Evolutionary conservation across 2,329 filamentous ascomycete species (phyloP).

Genomic region (Fusarium mexicanum): DNA sequence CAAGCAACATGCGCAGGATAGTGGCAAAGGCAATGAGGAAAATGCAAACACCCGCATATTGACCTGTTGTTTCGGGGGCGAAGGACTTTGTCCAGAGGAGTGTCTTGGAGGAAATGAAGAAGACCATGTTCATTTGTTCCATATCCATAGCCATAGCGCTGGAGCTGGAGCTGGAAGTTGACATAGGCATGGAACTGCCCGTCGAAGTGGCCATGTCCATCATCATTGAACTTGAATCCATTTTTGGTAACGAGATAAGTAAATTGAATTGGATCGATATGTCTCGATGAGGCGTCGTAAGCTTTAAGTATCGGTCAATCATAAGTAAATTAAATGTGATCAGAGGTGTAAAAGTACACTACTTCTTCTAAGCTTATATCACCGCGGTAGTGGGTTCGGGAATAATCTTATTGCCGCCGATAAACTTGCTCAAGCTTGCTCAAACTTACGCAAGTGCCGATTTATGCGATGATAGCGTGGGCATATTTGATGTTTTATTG

Average conservation of each 20-base stretch:
- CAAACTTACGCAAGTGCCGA: not conserved
- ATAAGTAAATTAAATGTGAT: too few relatives aligned
- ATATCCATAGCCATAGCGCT: not conserved
- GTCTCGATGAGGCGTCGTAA: too few relatives aligned
- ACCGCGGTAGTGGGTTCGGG: not conserved
- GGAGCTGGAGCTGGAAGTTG: not conserved
- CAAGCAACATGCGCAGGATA: not conserved
- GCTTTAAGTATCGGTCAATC: too few relatives aligned
- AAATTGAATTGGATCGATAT: too few relatives aligned
- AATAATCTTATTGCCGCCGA: not conserved
- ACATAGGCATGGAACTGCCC: not conserved
- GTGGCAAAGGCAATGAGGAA: not conserved
- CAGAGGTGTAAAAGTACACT: not conserved
- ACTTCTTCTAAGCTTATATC: not conserved
- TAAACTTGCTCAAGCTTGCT: conserved; percentile 4
- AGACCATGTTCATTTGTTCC: not conserved
- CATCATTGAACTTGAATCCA: not conserved
- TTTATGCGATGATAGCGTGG: not conserved
- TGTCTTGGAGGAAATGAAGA: not conserved
- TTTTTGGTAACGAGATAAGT: not conserved
- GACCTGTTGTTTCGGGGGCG: not conserved
- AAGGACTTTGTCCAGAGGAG: not conserved
- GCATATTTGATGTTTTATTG: not conserved
- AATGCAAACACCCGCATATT: not conserved
- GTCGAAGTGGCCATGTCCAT: not conserved